A percentile compares a stretch with the other conserved stretches of the same genome.
Conservation (phyloP, 2,329 filamentous ascomycete species). For the Ophiocordyceps camponoti-saundersi region DNA sequence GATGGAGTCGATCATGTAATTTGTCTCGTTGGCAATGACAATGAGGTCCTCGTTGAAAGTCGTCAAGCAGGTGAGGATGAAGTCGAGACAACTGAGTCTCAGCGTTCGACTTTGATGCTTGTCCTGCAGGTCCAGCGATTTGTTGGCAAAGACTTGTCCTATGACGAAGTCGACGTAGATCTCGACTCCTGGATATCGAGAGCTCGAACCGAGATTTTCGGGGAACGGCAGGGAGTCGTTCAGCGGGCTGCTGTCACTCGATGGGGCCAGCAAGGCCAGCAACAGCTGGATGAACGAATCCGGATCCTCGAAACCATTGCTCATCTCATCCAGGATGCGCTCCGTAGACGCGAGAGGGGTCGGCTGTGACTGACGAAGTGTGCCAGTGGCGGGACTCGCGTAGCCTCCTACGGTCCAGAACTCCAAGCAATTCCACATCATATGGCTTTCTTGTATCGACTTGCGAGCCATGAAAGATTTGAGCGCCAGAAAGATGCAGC, state of each 20-base stretch:
- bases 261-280: slow-evolving; percentile 51
- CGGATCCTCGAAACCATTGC: slow-evolving; percentile 67
- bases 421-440: slow-evolving; percentile 70
- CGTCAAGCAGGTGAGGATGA: slow-evolving; percentile 60
- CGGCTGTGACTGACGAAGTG: slow-evolving; percentile 15
- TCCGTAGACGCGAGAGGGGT: slow-evolving; percentile 32
- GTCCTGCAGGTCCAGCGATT: slow-evolving; percentile 47
- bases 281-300: slow-evolving; percentile 71
- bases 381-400: slow-evolving; percentile 16
- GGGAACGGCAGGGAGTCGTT: slow-evolving; percentile 74
- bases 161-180: slow-evolving; percentile 85
- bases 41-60: slow-evolving; percentile 93
- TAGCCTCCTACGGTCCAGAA: slow-evolving; percentile 56
- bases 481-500: slow-evolving; percentile 68
- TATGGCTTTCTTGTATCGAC: slow-evolving; percentile 43
- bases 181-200: slow-evolving; percentile 69
- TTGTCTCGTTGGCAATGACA: slow-evolving; percentile 64
- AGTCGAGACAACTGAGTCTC: slow-evolving; percentile 66
- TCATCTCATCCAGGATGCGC: slow-evolving; percentile 56
- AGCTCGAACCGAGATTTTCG: slow-evolving; percentile 62
- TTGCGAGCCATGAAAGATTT: slow-evolving; percentile 63
- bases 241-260: slow-evolving; percentile 39
- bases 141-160: slow-evolving; percentile 57
- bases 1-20: slow-evolving; percentile 55
- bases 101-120: slow-evolving; percentile 55